These are phyloP conservation scores for Nymphaea thermarum DNA, from an alignment of 164 flowering plant species.

Conservation along the genomic window DNA sequence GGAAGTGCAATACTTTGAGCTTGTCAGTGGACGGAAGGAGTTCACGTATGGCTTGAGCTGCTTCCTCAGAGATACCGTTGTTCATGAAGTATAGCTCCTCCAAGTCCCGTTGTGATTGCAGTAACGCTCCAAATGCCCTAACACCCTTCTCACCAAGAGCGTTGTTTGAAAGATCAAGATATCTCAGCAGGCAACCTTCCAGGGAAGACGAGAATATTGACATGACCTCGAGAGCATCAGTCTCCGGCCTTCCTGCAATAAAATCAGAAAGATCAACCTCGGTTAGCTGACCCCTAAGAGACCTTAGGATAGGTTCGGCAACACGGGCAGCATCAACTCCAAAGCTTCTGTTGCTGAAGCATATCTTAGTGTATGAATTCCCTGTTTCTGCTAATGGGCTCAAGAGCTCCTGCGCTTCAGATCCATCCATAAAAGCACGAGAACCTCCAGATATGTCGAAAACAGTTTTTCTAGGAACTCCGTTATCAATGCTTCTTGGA, in stretches of 20 bases:
- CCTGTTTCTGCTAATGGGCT: slow-evolving; percentile 50
- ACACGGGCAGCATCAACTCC: slow-evolving; percentile 67
- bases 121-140: slow-evolving; percentile 67
- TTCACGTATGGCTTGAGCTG: slow-evolving; percentile 79
- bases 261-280: slow-evolving; percentile 89
- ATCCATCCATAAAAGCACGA: slow-evolving; percentile 63
- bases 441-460: slow-evolving; percentile 77
- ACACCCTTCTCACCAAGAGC: slow-evolving; percentile 97
- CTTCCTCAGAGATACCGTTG: slow-evolving; percentile 92
- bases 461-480: slow-evolving; percentile 18
- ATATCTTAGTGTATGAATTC: slow-evolving; percentile 56
- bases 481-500: slow-evolving; percentile 9
- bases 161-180: slow-evolving; percentile 70
- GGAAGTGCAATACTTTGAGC: slow-evolving; percentile 71
- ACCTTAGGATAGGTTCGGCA: slow-evolving; percentile 58
- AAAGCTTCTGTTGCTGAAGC: slow-evolving; percentile 93
- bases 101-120: slow-evolving; percentile 60
- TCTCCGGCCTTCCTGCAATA: slow-evolving; percentile 80
- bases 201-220: slow-evolving; percentile 52
- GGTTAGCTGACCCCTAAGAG: slow-evolving; percentile 57
- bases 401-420: slow-evolving; percentile 63
- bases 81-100: slow-evolving; percentile 91
- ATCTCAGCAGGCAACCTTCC: slow-evolving; percentile 55
- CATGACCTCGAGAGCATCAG: slow-evolving; percentile 87
- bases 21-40: slow-evolving; percentile 72